Base-by-base conservation (phyloP, 495 filamentous ascomycete genomes). In the Pyrenopolyporus hunteri region DNA sequence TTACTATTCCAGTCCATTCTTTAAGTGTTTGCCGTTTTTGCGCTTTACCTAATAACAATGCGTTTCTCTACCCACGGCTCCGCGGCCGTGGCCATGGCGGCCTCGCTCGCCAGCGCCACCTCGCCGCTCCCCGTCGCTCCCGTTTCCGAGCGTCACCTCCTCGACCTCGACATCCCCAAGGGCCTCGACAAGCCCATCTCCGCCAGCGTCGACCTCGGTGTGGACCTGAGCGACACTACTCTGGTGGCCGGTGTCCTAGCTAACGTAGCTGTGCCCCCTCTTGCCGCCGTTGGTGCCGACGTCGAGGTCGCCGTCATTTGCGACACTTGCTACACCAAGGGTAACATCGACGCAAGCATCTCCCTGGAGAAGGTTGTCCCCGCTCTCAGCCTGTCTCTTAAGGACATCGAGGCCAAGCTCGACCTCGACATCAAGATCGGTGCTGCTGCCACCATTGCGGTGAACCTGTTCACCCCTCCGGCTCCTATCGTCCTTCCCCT, bases 391-490 rank as follows among this genome's bases (percentile, higher is more conserved):
- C 66, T 76, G 20, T 51, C 66, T 22, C 62, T 76, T 25, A 47
- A 54, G 29, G 67, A 64, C 37, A 64, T 76, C 14, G 73, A 76
- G 67, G 70, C 70, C 36, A 70, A 72, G 59, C 63, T 74, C 5
- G 70, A 74, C 43, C 39, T 76, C n/a, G 70, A 66, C 17, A 44
- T 76, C 8, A 52, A 63, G 40, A 61, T 71, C 32, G 70, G 62
- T 48, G 70, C 70, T 17, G 73, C 64, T 19, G 71, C 73, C 17
- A 66, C 62, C 39, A 73, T 74, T 46, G 64, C 71, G 6, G 52
- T 76, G 58, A 74, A 73, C 64, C 71, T 76, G 1, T 71, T 73
- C 57, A 58, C 70, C 1, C 68, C 73, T 9, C 36, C 60, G 20
- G 33, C 48, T 8, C 70, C 70, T 6, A 53, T 72, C 36, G 63